Base-by-base conservation (phyloP, 805 yeast species). In the Priceomyces fermenticarens region DNA sequence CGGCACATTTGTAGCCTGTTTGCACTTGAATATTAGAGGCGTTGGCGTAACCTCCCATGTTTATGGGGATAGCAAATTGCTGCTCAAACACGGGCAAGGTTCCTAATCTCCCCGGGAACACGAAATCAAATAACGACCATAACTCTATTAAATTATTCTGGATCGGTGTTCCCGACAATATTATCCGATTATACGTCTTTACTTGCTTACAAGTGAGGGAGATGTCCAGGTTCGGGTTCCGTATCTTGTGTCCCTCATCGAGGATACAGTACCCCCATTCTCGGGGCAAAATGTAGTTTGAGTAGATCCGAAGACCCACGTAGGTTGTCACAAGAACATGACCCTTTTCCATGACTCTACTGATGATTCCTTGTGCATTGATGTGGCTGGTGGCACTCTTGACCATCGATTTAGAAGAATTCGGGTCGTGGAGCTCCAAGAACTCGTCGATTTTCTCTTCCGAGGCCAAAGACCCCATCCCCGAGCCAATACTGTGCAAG, bases 21-120 rank as follows among this genome's bases (percentile, higher is more conserved):
- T 91, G 97, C 0, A 93, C 98, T 58, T 93, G 97, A 3, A 93
- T 78, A 58, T 93, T 93, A 1, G 95, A 81, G 0, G 99, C 98
- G 66, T 91, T 93, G 1, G 99, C 96, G 63, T 93, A 93, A 0
- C 99, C 99, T n/a, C 99, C 99, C 58, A 87, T 75, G 55, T 89
- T 91, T 34, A 93, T 93, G 0, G 99, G 99, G 4, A 83, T 72
- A 2, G 96, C 85, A 60, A 93, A 93, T 58, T 93, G 97, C 39
- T 78, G 85, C 61, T 90, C 95, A 53, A 93, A 93, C 0, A 93
- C 91, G 0, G 99, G 99, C 16, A 93, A 67, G 0, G 99, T 93
- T 0, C 99, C 99, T 15, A 93, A 65, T 46, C 95, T 70, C 0
- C 99, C 99, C 0, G 99, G 99, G 54, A 85, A 90, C 2, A 90